These are phyloP conservation scores for Neopestalotiopsis rosae DNA, from an alignment of 2,329 filamentous ascomycete genomes.

Conservation along the genomic window DNA sequence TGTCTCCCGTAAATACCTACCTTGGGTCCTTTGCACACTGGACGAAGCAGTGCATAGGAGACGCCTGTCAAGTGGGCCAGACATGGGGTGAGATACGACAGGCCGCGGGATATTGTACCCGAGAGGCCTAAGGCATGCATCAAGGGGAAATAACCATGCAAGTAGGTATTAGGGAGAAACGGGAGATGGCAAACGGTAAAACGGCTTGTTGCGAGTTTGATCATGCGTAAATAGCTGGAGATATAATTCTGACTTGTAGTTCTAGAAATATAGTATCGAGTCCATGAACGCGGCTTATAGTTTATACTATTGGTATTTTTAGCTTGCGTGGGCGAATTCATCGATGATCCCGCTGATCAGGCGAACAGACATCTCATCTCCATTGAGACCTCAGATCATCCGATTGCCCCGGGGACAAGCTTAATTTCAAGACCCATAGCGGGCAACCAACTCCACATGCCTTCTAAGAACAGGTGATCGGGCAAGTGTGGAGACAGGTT, in stretches of 20 bases:
- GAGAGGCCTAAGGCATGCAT: background rate
- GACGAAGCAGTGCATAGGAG: no score
- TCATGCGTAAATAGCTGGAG: background rate
- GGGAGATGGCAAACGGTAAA: background rate
- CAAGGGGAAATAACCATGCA: background rate
- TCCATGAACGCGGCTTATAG: no score
- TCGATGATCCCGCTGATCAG: slow-evolving; percentile 14
- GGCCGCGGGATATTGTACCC: background rate
- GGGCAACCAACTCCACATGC: background rate
- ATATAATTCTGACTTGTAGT: background rate
- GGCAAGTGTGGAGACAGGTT: background rate
- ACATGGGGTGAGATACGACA: background rate
- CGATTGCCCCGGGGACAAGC: background rate
- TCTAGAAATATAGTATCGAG: background rate
- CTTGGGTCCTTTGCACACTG: no score
- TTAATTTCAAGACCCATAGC: background rate
- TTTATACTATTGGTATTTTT: background rate
- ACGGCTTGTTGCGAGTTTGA: background rate
- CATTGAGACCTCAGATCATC: slow-evolving; percentile 4
- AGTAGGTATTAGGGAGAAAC: background rate
- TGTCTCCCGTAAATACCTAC: background rate
- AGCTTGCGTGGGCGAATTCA: slow-evolving; percentile 1
- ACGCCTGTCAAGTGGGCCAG: background rate
- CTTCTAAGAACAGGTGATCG: background rate
- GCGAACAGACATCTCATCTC: background rate